phyloP scores from a whole-genome alignment of 495 filamentous ascomycete species.

The Lepidopterella palustris region DNA sequence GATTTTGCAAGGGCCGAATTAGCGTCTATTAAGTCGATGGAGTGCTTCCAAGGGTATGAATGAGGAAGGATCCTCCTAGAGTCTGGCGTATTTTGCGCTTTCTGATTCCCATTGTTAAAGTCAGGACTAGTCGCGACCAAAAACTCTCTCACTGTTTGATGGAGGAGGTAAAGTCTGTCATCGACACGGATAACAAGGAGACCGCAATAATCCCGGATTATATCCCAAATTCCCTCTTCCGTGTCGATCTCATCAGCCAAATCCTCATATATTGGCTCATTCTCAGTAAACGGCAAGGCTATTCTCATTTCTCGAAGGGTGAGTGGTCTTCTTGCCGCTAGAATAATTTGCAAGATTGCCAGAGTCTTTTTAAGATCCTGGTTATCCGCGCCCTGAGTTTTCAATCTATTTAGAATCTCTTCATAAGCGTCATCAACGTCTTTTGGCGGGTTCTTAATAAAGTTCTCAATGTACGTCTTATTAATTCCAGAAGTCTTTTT shows the following conservation, averaged over 20 bases:
- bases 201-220: constrained; percentile 30
- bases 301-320: neutral
- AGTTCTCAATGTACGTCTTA: neutral
- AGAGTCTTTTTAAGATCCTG: neutral
- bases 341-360: neutral
- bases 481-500: neutral
- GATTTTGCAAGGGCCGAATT: neutral
- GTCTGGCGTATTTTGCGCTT: neutral
- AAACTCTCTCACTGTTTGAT: constrained; percentile 9
- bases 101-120: neutral
- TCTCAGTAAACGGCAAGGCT: neutral
- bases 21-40: neutral
- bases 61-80: neutral
- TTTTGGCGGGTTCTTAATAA: constrained; percentile 27
- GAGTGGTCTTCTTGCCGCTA: neutral
- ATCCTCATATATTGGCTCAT: neutral
- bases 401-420: constrained; percentile 35
- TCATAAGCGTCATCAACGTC: constrained; percentile 42
- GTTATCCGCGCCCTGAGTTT: too few species aligned
- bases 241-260: neutral
- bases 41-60: neutral
- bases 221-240: neutral
- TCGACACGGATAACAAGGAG: constrained; percentile 4
- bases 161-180: constrained; percentile 2
- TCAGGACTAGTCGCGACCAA: too few species aligned